Evolutionary conservation across 2,329 filamentous ascomycete genomes (phyloP).

Genomic region (Gaeumannomyces tritici): DNA sequence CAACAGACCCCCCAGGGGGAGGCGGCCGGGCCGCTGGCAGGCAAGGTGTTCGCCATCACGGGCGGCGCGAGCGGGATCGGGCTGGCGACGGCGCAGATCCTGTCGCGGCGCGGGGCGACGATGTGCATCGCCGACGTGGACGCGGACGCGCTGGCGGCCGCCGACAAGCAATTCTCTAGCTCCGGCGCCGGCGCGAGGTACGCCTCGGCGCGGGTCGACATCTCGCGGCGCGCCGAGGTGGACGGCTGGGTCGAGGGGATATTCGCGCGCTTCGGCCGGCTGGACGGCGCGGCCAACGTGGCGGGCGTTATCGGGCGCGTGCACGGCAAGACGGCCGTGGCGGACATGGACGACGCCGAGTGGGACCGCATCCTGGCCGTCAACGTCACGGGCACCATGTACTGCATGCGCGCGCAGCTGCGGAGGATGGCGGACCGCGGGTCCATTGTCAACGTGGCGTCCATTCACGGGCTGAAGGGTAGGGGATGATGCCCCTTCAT

Average conservation of each 20-base stretch:
- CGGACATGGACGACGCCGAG: conserved; percentile 12
- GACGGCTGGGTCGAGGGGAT: conserved; percentile 38
- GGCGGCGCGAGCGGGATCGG: conserved; percentile 29
- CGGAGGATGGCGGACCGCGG: conserved; percentile 8
- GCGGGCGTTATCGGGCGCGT: conserved; percentile 38
- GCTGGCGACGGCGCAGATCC: conserved; percentile 26
- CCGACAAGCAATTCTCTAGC: conserved; percentile 19
- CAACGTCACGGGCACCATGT: conserved; percentile 42
- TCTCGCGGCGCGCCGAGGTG: conserved; percentile 35
- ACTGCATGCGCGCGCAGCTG: conserved; percentile 32
- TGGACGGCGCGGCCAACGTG: conserved; percentile 46
- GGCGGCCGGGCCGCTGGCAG: not conserved
- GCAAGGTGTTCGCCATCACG: conserved; percentile 35
- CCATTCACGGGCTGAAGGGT: conserved; percentile 8
- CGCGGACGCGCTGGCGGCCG: conserved; percentile 16
- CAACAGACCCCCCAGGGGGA: not conserved
- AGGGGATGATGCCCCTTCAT: no score
- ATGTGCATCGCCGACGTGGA: conserved; percentile 30
- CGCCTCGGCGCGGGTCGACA: conserved; percentile 32
- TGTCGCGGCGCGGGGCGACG: conserved; percentile 24
- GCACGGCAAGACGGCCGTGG: conserved; percentile 27
- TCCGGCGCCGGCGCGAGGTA: conserved; percentile 13
- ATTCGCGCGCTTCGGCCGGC: conserved; percentile 37
- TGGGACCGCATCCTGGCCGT: conserved; percentile 19
- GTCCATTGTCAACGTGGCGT: conserved; percentile 10